A percentile compares a stretch with the other conserved stretches of the same genome.
phyloP scores from a whole-genome alignment of 192 early-diverging fungal genomes.

The Entomortierella beljakovae region DNA sequence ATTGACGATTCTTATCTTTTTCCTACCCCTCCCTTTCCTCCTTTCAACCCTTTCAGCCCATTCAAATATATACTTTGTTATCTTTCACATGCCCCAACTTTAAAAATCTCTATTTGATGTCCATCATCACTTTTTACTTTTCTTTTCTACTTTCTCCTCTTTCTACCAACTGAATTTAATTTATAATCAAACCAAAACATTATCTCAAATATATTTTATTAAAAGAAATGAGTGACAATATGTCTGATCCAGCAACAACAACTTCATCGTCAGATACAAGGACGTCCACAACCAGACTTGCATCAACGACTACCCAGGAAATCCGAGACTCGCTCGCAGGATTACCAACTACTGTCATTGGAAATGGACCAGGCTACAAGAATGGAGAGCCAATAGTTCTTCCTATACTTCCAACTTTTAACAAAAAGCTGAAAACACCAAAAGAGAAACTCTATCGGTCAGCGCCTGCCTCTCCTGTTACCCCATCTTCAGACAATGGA shows the following conservation, averaged over 20 bases:
- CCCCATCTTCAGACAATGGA: background rate
- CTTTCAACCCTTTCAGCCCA: no score
- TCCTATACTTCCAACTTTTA: slow-evolving; percentile 45
- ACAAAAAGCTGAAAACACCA: slow-evolving; percentile 6
- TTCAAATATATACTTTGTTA: no score
- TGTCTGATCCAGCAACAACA: background rate
- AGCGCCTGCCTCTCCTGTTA: slow-evolving; percentile 6
- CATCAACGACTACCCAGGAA: background rate
- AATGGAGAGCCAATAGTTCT: slow-evolving; percentile 44
- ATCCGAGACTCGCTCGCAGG: slow-evolving; percentile 4
- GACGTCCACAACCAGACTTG: background rate
- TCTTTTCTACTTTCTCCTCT: background rate
- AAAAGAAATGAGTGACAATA: background rate
- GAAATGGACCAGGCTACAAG: slow-evolving; percentile 51
- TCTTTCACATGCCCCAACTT: no score
- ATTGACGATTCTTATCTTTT: no score
- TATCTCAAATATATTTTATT: background rate
- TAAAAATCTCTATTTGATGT: no score
- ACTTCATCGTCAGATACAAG: background rate
- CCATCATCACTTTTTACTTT: background rate
- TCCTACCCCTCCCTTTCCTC: no score
- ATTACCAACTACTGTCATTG: slow-evolving; percentile 32
- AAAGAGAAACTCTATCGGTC: slow-evolving; percentile 2
- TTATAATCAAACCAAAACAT: no score
- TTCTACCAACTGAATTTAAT: background rate